Evolutionary conservation across 2,329 filamentous ascomycete species (phyloP).

Genomic region (Whalleya microplaca): DNA sequence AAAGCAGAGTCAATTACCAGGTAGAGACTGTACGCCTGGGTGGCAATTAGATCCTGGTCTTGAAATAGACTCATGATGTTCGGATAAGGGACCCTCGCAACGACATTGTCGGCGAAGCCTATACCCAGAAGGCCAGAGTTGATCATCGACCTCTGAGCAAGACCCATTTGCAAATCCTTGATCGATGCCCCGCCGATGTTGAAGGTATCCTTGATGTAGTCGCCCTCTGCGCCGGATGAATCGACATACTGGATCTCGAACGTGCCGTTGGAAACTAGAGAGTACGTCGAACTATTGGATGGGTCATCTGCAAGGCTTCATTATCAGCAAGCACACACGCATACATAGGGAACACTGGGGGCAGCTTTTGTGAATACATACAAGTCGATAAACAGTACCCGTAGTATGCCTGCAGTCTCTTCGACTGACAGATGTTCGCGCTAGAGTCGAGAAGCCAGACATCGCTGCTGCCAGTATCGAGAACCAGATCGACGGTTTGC

Average conservation of each 20-base stretch:
- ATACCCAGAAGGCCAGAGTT: constrained; percentile 62
- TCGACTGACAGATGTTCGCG: constrained; percentile 46
- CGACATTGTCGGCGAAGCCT: constrained; percentile 57
- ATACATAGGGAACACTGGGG: background rate
- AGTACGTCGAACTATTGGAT: constrained; percentile 52
- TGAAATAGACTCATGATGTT: constrained; percentile 70
- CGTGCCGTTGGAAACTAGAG: constrained; percentile 44
- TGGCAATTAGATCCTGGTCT: constrained; percentile 62
- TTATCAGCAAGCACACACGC: background rate
- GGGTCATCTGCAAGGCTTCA: constrained; percentile 42
- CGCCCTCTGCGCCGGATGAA: constrained; percentile 54
- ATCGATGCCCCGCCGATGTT: constrained; percentile 54
- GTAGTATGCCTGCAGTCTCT: constrained; percentile 38
- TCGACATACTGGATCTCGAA: constrained; percentile 68
- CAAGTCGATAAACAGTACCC: constrained; percentile 47
- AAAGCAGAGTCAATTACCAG: constrained; percentile 48
- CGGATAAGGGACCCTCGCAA: constrained; percentile 47
- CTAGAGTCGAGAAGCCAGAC: constrained; percentile 56
- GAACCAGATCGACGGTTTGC: constrained; percentile 56
- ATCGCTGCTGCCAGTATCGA: constrained; percentile 68
- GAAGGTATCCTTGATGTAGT: constrained; percentile 62
- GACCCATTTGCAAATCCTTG: constrained; percentile 57
- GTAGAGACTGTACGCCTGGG: constrained; percentile 71
- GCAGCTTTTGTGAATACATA: constrained; percentile 32
- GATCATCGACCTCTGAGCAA: constrained; percentile 53